These are phyloP conservation scores for Petunia hybrid DNA, from an alignment of 305 asterid species.

Conservation along the genomic window DNA sequence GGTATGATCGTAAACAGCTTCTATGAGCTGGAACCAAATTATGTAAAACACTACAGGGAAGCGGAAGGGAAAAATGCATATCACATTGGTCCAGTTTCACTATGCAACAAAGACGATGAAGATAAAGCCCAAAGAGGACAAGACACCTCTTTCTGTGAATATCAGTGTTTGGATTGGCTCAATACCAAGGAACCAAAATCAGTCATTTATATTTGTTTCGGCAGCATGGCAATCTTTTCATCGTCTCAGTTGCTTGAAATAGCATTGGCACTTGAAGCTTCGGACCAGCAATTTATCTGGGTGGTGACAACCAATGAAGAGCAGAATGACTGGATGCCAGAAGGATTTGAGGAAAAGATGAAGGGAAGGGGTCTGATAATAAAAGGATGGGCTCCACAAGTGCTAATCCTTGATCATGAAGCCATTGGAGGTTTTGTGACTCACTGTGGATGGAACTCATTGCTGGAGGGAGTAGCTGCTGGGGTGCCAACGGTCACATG, in stretches of 20 bases:
- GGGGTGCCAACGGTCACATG: conserved; percentile 69
- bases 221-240: conserved; percentile 35
- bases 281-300: conserved; percentile 43
- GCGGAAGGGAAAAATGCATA: conserved; percentile 38
- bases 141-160: conserved; percentile 26
- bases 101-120: conserved; percentile 38
- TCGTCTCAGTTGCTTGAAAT: conserved; percentile 38
- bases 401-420: conserved; percentile 43
- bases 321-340: conserved; percentile 33
- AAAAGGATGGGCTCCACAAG: conserved; percentile 49
- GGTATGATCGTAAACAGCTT: conserved; percentile 46
- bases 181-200: conserved; percentile 38
- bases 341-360: conserved; percentile 43
- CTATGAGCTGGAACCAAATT: conserved; percentile 45
- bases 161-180: conserved; percentile 43
- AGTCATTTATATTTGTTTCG: conserved; percentile 43
- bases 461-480: conserved; percentile 50
- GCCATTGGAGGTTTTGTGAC: conserved; percentile 45
- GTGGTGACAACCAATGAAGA: conserved; percentile 36
- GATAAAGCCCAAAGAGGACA: conserved; percentile 45
- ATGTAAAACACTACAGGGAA: conserved; percentile 37
- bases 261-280: conserved; percentile 45
- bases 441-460: conserved; percentile 52
- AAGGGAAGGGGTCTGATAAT: conserved; percentile 39
- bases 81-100: conserved; percentile 45